Conservation (phyloP, 495 filamentous ascomycete species). For the Penicillium alfredii region DNA sequence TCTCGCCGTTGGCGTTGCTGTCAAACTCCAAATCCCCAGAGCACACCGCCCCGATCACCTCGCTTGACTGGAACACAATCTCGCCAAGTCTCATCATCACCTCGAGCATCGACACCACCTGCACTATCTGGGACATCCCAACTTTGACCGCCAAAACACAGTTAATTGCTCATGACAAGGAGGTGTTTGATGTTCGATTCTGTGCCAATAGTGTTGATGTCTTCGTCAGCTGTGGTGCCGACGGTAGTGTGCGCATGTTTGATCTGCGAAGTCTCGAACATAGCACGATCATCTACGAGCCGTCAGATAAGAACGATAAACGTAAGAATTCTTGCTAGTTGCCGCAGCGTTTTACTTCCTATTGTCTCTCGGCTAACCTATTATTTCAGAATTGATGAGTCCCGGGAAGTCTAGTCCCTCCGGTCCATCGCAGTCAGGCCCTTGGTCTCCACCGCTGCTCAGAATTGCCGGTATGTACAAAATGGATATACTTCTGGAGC, state of each 20-base stretch:
- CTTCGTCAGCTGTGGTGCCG: conserved; percentile 95
- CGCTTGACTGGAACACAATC: conserved; percentile 95
- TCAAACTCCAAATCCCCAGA: conserved; percentile 98
- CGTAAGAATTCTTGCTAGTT: conserved; percentile 41
- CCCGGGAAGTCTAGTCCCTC: conserved; percentile 57
- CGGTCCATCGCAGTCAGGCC: conserved; percentile 65
- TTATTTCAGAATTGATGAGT: conserved; percentile 31
- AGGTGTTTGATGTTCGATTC: conserved; percentile 97
- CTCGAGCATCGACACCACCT: conserved; percentile 97
- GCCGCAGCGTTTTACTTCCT: not conserved
- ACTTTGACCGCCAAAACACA: conserved; percentile 97
- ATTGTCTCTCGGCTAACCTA: conserved; percentile 2
- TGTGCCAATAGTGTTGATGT: conserved; percentile 95
- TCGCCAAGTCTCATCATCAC: conserved; percentile 97
- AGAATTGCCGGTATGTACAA: conserved; percentile 60
- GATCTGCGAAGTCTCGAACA: conserved; percentile 95
- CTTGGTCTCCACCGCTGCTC: conserved; percentile 77
- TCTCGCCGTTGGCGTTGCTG: conserved; percentile 86
- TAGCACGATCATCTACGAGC: conserved; percentile 98
- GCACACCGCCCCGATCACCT: conserved; percentile 93
- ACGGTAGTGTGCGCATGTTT: conserved; percentile 98
- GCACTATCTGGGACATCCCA: conserved; percentile 99
- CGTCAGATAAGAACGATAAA: conserved; percentile 81
- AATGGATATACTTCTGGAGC: not conserved
- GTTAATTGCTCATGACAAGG: conserved; percentile 96